These are phyloP conservation scores for Malus orientalis DNA, from an alignment of 306 rosid genomes.

Conservation along the genomic window DNA sequence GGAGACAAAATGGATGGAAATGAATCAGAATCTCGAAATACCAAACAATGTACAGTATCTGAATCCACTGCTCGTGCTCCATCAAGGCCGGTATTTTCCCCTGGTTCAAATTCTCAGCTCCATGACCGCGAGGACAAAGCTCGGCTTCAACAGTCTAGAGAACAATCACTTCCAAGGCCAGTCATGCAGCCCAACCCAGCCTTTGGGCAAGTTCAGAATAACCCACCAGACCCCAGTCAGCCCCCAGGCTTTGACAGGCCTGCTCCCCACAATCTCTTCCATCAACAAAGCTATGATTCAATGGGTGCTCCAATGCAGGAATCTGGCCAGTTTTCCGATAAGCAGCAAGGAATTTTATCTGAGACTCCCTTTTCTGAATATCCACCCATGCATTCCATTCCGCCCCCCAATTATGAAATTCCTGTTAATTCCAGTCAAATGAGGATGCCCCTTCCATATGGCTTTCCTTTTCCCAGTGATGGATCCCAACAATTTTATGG, in stretches of 20 bases:
- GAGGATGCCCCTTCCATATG: slow-evolving; percentile 62
- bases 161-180: slow-evolving; percentile 63
- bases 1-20: slow-evolving; percentile 75
- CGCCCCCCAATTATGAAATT: slow-evolving; percentile 43
- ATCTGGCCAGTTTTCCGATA: slow-evolving; percentile 53
- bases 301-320: slow-evolving; percentile 43
- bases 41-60: slow-evolving; percentile 60
- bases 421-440: slow-evolving; percentile 62
- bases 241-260: slow-evolving; percentile 78
- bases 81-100: slow-evolving; percentile 66
- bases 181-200: slow-evolving; percentile 47
- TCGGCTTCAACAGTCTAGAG: slow-evolving; percentile 66
- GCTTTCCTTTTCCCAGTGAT: slow-evolving; percentile 59
- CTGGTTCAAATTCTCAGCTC: slow-evolving; percentile 66
- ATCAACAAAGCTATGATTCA: slow-evolving; percentile 39
- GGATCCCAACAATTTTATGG: slow-evolving; percentile 66
- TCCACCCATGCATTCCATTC: slow-evolving; percentile 58
- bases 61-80: slow-evolving; percentile 71
- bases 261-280: slow-evolving; percentile 39
- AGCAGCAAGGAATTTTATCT: slow-evolving; percentile 56
- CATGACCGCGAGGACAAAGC: slow-evolving; percentile 74
- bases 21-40: slow-evolving; percentile 79
- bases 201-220: slow-evolving; percentile 59
- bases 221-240: slow-evolving; percentile 47
- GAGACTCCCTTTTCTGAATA: slow-evolving; percentile 59